Evolutionary conservation across 768 basidiomycete genomes (phyloP), one percentile per base, ranked within the genome.

Genomic region (Nevesoporus exiguus): DNA sequence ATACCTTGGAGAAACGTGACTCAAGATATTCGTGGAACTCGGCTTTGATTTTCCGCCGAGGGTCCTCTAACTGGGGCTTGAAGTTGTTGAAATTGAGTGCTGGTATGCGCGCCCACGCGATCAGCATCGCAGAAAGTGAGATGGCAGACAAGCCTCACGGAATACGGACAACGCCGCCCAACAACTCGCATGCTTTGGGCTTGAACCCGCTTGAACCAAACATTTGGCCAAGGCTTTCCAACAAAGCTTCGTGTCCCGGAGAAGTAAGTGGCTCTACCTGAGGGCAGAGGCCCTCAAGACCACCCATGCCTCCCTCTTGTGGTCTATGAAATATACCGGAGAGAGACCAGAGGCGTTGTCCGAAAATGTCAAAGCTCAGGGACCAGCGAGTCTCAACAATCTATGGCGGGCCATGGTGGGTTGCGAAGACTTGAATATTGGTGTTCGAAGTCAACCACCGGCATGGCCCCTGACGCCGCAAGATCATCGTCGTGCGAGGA

Each of bases 1-100:
- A 88, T 77, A 77, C 80, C 66, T 81, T 75, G 10, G 84, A 81
- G 61, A 88, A 93, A 41, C 86, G 73, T 27, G 66, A 61, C 40
- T 68, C 58, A 22, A 70, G 49, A 50, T 66, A 68, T 3, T 51
- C 55, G 36, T 65, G 71, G 51, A 69, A 49, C 19, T 59, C 49
- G 29, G 46, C 42, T 36, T 72, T 66, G 7, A 66, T 59, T 41
- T 68, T 55, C 74, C 73, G 74, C 6, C 80, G 73, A 7, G 76
- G 68, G 55, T 83, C 82, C 49, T 73, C 67, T 11, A 74, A 77
- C 46, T 81, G 70, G 9, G 73, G 68, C 10, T 72, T 76, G 69
- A 82, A 74, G 52, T 72, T 71, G 55, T 84, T 81, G 82, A 5
- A 76, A 77, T 61, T 82, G 80, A 10, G 82, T 83, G 17, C 81